Evolutionary conservation across 371 early-diverging fungal species (phyloP).

Genomic region (Massospora cicadina): DNA sequence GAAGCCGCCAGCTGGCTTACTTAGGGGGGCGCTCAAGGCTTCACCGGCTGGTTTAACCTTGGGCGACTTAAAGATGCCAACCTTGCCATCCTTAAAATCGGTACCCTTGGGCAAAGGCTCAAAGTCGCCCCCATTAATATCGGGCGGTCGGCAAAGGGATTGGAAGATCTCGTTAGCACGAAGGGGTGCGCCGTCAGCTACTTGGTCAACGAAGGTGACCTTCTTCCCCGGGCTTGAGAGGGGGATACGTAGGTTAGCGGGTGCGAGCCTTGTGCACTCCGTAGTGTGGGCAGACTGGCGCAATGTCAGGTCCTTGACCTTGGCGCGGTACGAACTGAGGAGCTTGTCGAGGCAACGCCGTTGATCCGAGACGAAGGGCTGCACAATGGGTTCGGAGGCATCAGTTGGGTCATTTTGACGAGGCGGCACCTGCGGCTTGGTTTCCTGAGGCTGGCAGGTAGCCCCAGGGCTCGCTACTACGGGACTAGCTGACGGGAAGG

Average conservation of each 20-base stretch:
- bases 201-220: constrained; percentile 8
- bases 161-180: background rate
- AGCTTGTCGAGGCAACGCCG: background rate
- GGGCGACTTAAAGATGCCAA: background rate
- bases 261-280: background rate
- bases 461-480: background rate
- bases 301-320: background rate
- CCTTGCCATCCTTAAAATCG: background rate
- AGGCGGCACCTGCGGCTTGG: background rate
- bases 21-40: background rate
- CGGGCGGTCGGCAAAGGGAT: background rate
- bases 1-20: background rate
- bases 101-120: background rate
- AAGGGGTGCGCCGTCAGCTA: background rate
- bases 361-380: constrained; percentile 1
- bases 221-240: background rate
- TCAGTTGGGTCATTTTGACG: background rate
- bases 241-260: background rate
- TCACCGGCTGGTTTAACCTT: background rate
- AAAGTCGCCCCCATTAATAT: background rate
- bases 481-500: constrained; percentile 5
- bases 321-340: background rate
- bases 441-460: background rate
- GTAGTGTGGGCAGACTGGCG: background rate
- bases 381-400: background rate